phyloP scores from a whole-genome alignment of 192 early-diverging fungal species.

The Linnemannia hyalina region DNA sequence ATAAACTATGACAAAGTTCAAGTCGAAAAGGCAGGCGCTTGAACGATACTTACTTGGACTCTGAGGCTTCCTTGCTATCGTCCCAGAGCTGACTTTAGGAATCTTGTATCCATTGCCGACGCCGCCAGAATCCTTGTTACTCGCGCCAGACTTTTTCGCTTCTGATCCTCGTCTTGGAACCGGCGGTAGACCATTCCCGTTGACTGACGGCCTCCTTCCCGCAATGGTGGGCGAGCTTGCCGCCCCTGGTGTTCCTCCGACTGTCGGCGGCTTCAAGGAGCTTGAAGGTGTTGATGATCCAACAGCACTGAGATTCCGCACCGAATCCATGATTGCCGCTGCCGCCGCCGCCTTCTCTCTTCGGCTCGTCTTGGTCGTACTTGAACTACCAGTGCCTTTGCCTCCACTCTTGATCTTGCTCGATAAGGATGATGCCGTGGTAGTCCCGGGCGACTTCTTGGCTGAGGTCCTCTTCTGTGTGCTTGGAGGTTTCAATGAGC shows the following conservation, averaged over 20 bases:
- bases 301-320: slow-evolving; percentile 31
- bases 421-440: not conserved
- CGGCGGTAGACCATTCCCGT: slow-evolving; percentile 21
- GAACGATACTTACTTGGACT: slow-evolving; percentile 33
- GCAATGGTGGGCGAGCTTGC: slow-evolving; percentile 28
- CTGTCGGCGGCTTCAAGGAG: slow-evolving; percentile 5
- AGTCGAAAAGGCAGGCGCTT: not conserved
- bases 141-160: slow-evolving; percentile 25
- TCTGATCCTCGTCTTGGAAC: slow-evolving; percentile 27
- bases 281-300: slow-evolving; percentile 28
- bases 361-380: slow-evolving; percentile 22
- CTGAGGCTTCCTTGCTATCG: slow-evolving; percentile 32
- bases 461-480: slow-evolving; percentile 35
- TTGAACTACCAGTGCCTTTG: not conserved
- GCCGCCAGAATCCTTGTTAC: slow-evolving; percentile 29
- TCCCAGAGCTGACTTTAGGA: slow-evolving; percentile 41
- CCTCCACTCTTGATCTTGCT: slow-evolving; percentile 22
- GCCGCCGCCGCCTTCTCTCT: slow-evolving; percentile 31
- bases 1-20: not conserved
- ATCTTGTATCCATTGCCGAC: slow-evolving; percentile 50
- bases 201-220: slow-evolving; percentile 40
- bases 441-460: slow-evolving; percentile 23
- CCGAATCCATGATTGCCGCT: slow-evolving; percentile 35
- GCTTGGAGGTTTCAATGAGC: slow-evolving; percentile 20
- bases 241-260: slow-evolving; percentile 24